These are phyloP conservation scores for Nelumbo lutea DNA, from an alignment of 164 flowering plant species.

Conservation along the genomic window DNA sequence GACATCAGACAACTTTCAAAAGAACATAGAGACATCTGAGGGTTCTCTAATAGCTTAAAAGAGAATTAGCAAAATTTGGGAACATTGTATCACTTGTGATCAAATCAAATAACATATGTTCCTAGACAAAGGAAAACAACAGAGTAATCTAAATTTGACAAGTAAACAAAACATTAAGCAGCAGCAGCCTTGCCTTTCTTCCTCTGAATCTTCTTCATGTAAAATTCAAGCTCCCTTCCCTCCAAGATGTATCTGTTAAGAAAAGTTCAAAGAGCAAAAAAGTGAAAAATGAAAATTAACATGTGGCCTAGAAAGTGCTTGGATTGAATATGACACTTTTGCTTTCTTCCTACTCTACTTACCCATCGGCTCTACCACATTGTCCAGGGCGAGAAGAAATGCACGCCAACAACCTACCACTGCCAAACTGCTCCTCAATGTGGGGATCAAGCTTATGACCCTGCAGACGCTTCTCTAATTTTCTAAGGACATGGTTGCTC, in stretches of 20 bases:
- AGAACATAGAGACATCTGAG: too few species aligned
- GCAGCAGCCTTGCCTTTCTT: slow-evolving; percentile 19
- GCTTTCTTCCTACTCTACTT: background rate
- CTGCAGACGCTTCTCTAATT: slow-evolving; percentile 15
- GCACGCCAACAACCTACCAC: slow-evolving; percentile 16
- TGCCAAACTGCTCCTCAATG: slow-evolving; percentile 16
- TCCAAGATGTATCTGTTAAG: slow-evolving; percentile 15
- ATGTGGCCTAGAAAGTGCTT: too few species aligned
- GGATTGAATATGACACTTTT: too few species aligned
- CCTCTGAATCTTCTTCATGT: slow-evolving; percentile 21
- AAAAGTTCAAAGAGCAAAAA: background rate
- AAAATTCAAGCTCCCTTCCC: slow-evolving; percentile 20
- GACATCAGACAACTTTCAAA: too few species aligned
- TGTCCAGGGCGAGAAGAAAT: slow-evolving; percentile 22
- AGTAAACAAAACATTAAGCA: background rate
- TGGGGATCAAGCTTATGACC: slow-evolving; percentile 17
- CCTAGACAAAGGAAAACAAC: background rate
- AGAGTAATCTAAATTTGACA: background rate
- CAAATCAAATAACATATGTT: too few species aligned
- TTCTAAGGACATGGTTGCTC: slow-evolving; percentile 16
- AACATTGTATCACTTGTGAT: too few species aligned
- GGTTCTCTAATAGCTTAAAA: too few species aligned
- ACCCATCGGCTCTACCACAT: slow-evolving; percentile 22
- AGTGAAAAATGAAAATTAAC: background rate
- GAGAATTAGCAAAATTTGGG: too few species aligned